These are phyloP conservation scores for Fusarium sp. DNA, from an alignment of 2,329 filamentous ascomycete genomes.

Conservation along the genomic window DNA sequence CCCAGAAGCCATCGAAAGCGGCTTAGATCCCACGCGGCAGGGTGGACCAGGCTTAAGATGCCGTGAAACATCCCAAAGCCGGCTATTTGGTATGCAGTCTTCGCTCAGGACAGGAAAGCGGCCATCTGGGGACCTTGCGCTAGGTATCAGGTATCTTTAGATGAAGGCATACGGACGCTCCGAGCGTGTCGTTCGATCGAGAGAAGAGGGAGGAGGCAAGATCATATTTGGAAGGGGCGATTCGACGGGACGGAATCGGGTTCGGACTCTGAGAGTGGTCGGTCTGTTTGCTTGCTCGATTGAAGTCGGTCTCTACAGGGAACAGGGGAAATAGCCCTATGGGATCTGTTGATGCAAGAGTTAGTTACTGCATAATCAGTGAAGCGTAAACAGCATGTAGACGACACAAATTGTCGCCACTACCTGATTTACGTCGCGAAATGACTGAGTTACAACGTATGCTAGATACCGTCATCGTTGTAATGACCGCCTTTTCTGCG, in stretches of 20 bases:
- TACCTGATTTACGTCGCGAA: neutral
- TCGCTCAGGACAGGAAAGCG: slow-evolving; percentile 23
- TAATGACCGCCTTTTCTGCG: slow-evolving; percentile 31
- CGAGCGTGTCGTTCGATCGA: neutral
- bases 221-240: neutral
- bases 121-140: neutral
- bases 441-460: slow-evolving; percentile 11
- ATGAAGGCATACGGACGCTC: neutral
- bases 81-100: slow-evolving; percentile 33
- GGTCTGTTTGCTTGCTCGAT: slow-evolving; percentile 5
- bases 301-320: neutral
- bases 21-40: slow-evolving; percentile 20
- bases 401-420: neutral
- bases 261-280: neutral
- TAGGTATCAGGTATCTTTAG: neutral
- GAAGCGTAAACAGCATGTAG: neutral
- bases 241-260: slow-evolving; percentile 25
- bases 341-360: neutral
- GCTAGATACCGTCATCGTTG: neutral
- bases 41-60: neutral
- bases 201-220: slow-evolving; percentile 1
- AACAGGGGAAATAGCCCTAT: neutral
- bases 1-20: slow-evolving; percentile 8
- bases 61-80: slow-evolving; percentile 23
- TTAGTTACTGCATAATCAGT: neutral